phyloP scores from a whole-genome alignment of 441 rosid species.

The Pelargonium citronellum region DNA sequence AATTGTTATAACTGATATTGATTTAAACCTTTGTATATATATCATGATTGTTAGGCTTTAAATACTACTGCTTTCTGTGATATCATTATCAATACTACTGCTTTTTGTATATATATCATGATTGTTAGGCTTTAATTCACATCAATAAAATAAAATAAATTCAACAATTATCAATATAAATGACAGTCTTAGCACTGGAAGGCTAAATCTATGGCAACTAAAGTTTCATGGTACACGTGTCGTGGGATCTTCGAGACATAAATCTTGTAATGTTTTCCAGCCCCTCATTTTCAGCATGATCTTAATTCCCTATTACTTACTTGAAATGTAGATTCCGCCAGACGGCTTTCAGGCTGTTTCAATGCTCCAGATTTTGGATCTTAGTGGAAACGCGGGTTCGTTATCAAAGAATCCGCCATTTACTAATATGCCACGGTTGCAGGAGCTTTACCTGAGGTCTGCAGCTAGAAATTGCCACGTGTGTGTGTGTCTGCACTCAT shows the following conservation, averaged over 20 bases:
- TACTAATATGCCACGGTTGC: constrained; percentile 54
- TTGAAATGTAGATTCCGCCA: constrained; percentile 46
- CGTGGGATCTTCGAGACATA: background rate
- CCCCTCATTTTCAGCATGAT: constrained; percentile 15
- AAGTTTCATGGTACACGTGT: background rate
- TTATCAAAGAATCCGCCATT: constrained; percentile 54
- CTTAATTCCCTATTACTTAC: background rate
- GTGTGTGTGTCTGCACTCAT: constrained; percentile 2
- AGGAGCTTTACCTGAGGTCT: constrained; percentile 86
- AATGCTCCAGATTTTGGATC: constrained; percentile 67
- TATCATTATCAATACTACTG: background rate
- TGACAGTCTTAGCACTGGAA: background rate
- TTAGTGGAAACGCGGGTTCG: constrained; percentile 63
- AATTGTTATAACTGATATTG: background rate
- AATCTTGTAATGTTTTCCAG: background rate
- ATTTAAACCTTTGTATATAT: background rate
- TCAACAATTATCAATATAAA: background rate
- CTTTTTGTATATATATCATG: no score
- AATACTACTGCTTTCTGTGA: background rate
- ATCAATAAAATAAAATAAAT: no score
- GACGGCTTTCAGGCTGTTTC: constrained; percentile 71
- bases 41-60: background rate
- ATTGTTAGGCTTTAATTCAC: no score
- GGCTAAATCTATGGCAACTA: background rate
- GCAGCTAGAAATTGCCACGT: constrained; percentile 21